phyloP scores from a whole-genome alignment of 345 rosid species.

The Populus euphratica region DNA sequence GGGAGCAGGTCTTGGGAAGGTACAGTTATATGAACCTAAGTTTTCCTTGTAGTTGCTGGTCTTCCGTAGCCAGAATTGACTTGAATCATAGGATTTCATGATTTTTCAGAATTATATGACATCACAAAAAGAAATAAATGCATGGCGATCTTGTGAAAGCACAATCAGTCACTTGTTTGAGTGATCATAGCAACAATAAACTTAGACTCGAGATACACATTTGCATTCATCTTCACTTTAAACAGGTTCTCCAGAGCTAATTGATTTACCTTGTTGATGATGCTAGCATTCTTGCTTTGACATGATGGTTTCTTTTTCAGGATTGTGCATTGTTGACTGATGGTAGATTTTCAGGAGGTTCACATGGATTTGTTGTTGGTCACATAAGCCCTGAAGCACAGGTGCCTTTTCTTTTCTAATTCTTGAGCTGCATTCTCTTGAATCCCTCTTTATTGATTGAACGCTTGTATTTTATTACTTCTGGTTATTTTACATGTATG shows the following conservation, averaged over 20 bases:
- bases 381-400: constrained; percentile 98
- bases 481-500: background rate
- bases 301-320: constrained; percentile 34
- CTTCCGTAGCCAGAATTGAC: background rate
- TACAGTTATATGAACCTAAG: constrained; percentile 16
- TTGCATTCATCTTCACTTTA: background rate
- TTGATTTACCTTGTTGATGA: background rate
- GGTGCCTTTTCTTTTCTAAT: constrained; percentile 38
- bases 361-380: constrained; percentile 99
- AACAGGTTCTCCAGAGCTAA: background rate
- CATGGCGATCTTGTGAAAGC: background rate
- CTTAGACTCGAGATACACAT: background rate
- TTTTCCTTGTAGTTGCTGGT: background rate
- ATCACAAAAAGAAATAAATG: background rate
- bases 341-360: constrained; percentile 97
- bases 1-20: constrained; percentile 99
- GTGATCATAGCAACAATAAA: background rate
- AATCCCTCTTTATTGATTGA: no score
- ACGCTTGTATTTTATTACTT: background rate
- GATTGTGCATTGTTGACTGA: constrained; percentile 93
- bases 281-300: background rate
- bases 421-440: background rate
- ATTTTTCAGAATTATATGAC: background rate
- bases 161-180: background rate
- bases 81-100: background rate